phyloP scores from a whole-genome alignment of 352 stramenopile species.

The Saprolegnia parasitica region DNA sequence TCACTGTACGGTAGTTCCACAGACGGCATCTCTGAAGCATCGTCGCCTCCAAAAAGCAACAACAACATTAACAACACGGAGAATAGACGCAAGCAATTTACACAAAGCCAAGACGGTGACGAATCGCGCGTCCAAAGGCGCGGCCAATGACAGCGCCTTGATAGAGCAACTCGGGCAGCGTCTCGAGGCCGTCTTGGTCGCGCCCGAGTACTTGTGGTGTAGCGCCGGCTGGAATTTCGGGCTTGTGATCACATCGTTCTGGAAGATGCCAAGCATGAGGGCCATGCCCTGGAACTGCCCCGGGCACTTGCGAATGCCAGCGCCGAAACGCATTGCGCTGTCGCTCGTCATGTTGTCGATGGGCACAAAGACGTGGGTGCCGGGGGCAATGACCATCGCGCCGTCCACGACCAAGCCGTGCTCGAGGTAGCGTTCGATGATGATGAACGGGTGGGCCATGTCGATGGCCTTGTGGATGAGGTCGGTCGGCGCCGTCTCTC shows the following conservation, averaged over 20 bases:
- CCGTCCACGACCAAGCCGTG: background rate
- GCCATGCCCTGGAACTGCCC: slow-evolving; percentile 15
- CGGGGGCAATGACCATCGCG: slow-evolving; percentile 1
- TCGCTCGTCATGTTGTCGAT: slow-evolving; percentile 19
- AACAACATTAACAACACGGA: no score
- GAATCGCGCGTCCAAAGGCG: background rate
- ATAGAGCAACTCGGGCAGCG: slow-evolving; percentile 7
- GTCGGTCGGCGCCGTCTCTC: background rate
- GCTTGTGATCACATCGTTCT: background rate
- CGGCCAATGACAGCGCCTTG: background rate
- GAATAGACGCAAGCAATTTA: no score
- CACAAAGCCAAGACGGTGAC: no score
- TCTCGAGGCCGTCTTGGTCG: slow-evolving; percentile 20
- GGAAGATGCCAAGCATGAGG: slow-evolving; percentile 17
- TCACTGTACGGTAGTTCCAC: no score
- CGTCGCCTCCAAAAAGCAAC: no score
- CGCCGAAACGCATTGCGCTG: slow-evolving; percentile 16
- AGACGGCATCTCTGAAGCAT: no score
- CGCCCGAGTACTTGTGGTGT: slow-evolving; percentile 14
- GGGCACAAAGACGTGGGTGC: slow-evolving; percentile 18
- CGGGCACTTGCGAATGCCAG: slow-evolving; percentile 14
- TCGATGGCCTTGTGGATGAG: slow-evolving; percentile 15
- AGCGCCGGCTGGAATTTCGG: slow-evolving; percentile 13
- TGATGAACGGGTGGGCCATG: slow-evolving; percentile 16
- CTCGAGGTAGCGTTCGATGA: slow-evolving; percentile 10